phyloP scores from a whole-genome alignment of 2,329 filamentous ascomycete species.

The Alternaria triticina region DNA sequence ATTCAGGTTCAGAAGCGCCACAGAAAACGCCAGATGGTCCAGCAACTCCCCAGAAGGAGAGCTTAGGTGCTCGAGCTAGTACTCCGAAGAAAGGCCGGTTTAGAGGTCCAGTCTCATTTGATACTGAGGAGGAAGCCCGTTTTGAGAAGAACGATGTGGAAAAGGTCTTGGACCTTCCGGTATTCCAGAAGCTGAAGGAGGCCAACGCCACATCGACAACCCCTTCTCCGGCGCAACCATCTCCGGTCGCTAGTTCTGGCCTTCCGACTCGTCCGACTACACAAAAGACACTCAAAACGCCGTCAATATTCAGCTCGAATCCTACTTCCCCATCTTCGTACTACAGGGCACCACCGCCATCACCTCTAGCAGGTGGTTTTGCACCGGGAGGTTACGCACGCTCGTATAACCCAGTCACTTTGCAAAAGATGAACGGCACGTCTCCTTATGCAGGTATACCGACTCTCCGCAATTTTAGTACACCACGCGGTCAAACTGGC shows the following conservation, averaged over 20 bases:
- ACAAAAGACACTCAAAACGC: background rate
- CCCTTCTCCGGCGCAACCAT: background rate
- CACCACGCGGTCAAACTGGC: background rate
- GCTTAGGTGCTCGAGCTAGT: background rate
- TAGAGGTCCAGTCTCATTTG: background rate
- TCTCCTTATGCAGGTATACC: background rate
- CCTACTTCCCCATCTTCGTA: background rate
- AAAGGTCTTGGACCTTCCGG: background rate
- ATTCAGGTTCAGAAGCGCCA: background rate
- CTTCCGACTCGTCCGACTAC: too few species aligned
- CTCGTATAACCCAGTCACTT: background rate
- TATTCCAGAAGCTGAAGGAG: background rate
- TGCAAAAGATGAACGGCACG: background rate
- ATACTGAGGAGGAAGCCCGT: background rate
- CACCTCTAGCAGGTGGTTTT: background rate
- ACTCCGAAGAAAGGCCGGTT: background rate
- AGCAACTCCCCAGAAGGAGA: background rate
- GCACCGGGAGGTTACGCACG: background rate
- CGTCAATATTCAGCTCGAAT: background rate
- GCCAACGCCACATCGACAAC: background rate
- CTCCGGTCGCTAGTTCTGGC: background rate
- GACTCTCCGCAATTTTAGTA: too few species aligned
- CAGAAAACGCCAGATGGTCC: background rate
- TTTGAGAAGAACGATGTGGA: background rate
- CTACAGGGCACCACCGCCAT: background rate